Conservation (phyloP, 2,329 filamentous ascomycete species). For the Herpotrichia juniperi region DNA sequence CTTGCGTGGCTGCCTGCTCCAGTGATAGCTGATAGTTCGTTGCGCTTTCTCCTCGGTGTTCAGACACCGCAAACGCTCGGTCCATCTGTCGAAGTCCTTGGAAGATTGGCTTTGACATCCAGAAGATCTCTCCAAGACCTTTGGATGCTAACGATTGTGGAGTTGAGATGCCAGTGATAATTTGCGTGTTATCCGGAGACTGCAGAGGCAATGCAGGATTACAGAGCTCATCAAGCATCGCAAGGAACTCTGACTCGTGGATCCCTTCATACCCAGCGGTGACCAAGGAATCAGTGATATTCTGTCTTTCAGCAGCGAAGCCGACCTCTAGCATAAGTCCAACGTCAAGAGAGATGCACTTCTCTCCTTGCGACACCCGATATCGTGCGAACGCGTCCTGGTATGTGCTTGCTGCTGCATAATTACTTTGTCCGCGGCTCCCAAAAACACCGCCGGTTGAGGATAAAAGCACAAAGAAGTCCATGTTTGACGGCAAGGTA, state of each 20-base stretch:
- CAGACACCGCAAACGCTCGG: too few species aligned
- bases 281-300: not conserved
- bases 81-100: too few species aligned
- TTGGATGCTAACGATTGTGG: not conserved
- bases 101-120: too few species aligned
- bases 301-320: conserved; percentile 19
- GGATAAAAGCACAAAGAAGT: conserved; percentile 24
- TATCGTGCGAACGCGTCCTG: conserved; percentile 25
- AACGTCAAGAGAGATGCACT: conserved; percentile 16
- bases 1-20: not conserved
- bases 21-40: too few species aligned
- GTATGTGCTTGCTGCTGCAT: conserved; percentile 29
- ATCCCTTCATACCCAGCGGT: conserved; percentile 3
- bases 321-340: conserved; percentile 23
- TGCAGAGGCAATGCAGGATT: not conserved
- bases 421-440: conserved; percentile 27
- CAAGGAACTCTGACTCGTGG: not conserved
- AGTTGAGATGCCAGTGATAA: conserved; percentile 2
- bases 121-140: not conserved
- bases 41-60: too few species aligned
- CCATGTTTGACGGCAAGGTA: conserved; percentile 1
- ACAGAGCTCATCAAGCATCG: conserved; percentile 6
- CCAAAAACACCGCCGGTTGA: conserved; percentile 28
- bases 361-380: conserved; percentile 7
- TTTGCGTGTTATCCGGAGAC: not conserved